Evolutionary conservation across 2,329 filamentous ascomycete species (phyloP).

Genomic region (Penicillium palitans): DNA sequence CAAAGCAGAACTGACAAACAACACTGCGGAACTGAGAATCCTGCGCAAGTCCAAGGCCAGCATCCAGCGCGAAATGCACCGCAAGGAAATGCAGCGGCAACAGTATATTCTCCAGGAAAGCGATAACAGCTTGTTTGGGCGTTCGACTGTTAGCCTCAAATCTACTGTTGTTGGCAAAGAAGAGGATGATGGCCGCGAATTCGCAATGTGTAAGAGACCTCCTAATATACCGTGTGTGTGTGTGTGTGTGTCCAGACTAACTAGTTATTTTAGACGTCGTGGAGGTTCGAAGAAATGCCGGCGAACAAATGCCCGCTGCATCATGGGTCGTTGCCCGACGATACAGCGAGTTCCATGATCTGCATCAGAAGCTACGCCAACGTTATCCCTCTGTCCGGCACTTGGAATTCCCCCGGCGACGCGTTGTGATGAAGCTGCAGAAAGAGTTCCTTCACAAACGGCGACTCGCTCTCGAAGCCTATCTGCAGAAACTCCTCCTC

Average conservation of each 20-base stretch:
- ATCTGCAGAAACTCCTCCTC: conserved; percentile 76
- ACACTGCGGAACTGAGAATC: conserved; percentile 88
- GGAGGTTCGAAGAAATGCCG: conserved; percentile 85
- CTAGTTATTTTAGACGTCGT: conserved; percentile 63
- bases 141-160: conserved; percentile 85
- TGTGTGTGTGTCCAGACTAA: conserved; percentile 16
- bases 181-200: conserved; percentile 91
- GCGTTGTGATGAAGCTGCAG: conserved; percentile 94
- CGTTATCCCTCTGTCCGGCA: conserved; percentile 85
- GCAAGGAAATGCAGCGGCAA: conserved; percentile 92
- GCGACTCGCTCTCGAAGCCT: conserved; percentile 77
- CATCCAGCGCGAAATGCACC: conserved; percentile 83
- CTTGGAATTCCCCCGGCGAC: conserved; percentile 86
- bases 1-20: conserved; percentile 96
- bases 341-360: conserved; percentile 95
- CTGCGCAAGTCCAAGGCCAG: conserved; percentile 92
- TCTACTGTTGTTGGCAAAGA: conserved; percentile 90
- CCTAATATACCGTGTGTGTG: not conserved
- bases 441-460: conserved; percentile 93
- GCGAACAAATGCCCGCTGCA: conserved; percentile 94
- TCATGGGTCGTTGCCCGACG: conserved; percentile 89
- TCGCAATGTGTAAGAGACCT: conserved; percentile 67
- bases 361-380: conserved; percentile 83
- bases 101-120: conserved; percentile 98
- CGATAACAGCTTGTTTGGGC: conserved; percentile 93